Base-by-base conservation (phyloP, 192 early-diverging fungal species). In the Coemansia sp. region DNA sequence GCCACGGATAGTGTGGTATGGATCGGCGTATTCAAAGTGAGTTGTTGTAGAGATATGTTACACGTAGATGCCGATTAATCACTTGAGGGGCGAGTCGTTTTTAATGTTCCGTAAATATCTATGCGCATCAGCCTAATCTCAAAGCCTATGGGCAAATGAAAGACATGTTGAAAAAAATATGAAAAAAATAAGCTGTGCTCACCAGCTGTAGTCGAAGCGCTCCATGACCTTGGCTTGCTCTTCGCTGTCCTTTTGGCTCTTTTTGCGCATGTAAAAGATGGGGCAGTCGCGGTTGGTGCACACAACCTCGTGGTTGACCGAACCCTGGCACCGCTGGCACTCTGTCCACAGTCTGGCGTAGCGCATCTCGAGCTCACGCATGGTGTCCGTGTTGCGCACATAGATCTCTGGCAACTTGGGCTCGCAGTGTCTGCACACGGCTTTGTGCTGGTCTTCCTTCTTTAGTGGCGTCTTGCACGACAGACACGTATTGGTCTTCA, bases 231-330 rank as follows among this genome's bases (percentile, higher is more conserved):
- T 79, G 6, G 90, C 72, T 34, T 91, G 88, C 22, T 95, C 92
- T 34, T 91, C 86, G 72, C 95, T 86, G 61, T 99, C 97, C 78
- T 97, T 98, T 73, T 96, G 94, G 16, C 89, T 92, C 80, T 96
- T 97, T 66, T 95, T 96, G 64, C 97, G 92, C 97, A 99, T 99
- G 70, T 93, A 99, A 74, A 97, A 98, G 34, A 99, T 99, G 6
- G 97, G 96, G 77, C 97, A 99, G 79, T 97, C 96, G 77, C 90
- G 93, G 69, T 91, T 93, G 5, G 93, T 95, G 82, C 97, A 99
- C 63, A 99, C 87, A 13, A 99, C 94, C 68, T 98, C 96, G 71
- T 94, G 94, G 81, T 97, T 95, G 38, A 98, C 75, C 68, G 88
- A 93, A 34, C 95, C 96, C 77, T 98, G 96, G 72, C 97, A 99